Conservation (phyloP, 371 early-diverging fungal genomes). For the Mucor racemosus region DNA sequence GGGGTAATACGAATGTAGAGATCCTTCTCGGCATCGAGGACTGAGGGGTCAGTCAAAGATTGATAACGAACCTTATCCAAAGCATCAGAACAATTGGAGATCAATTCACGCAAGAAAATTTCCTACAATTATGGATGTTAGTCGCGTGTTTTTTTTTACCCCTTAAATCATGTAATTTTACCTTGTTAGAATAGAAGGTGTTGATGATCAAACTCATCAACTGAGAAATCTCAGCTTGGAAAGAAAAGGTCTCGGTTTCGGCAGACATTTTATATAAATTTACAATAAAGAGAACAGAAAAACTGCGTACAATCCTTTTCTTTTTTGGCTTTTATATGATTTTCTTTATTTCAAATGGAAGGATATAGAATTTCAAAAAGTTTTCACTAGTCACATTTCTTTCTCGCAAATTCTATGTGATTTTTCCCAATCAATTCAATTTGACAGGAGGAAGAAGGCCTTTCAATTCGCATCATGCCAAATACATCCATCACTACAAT, state of each 20-base stretch:
- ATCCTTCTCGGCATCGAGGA: constrained; percentile 57
- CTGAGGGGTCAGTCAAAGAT: constrained; percentile 61
- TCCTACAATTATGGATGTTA: constrained; percentile 48
- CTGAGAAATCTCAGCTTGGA: constrained; percentile 95
- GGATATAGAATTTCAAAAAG: constrained; percentile 16
- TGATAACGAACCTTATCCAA: constrained; percentile 81
- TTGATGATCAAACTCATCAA: constrained; percentile 89
- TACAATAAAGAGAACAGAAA: constrained; percentile 26
- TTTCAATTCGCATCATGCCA: too few species aligned
- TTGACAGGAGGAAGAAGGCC: background rate
- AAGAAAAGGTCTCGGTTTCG: constrained; percentile 77
- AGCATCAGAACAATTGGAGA: constrained; percentile 89
- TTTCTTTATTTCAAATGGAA: constrained; percentile 11
- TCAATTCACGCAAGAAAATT: constrained; percentile 86
- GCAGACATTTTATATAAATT: constrained; percentile 32
- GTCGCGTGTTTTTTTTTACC: constrained; percentile 5
- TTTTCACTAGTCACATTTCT: constrained; percentile 28
- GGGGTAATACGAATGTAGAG: constrained; percentile 69
- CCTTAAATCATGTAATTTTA: constrained; percentile 13
- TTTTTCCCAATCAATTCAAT: background rate
- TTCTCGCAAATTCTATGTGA: constrained; percentile 32
- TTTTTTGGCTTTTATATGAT: constrained; percentile 11
- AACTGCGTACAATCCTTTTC: background rate
- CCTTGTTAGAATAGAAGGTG: constrained; percentile 60
- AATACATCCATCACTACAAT: constrained; percentile 12